These are phyloP conservation scores for Euphorbia celastroides DNA, from an alignment of 441 rosid species.

Conservation along the genomic window DNA sequence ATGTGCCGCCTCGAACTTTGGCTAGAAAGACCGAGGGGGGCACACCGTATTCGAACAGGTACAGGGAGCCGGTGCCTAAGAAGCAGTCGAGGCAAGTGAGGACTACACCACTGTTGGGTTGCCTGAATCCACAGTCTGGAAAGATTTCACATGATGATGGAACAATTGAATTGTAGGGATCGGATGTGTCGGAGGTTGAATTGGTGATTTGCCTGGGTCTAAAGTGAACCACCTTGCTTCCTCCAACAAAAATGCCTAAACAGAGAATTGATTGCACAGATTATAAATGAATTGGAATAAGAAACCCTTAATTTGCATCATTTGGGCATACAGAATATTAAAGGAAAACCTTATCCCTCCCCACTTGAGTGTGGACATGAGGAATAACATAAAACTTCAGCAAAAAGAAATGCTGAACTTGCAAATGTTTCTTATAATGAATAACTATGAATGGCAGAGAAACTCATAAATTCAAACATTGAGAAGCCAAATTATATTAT, in stretches of 20 bases:
- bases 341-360: too few relatives aligned
- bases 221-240: conserved; percentile 96
- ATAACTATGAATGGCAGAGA: background rate
- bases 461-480: background rate
- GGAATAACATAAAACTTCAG: background rate
- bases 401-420: background rate
- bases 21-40: conserved; percentile 68
- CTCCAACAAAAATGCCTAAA: conserved; percentile 86
- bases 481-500: background rate
- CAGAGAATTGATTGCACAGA: too few relatives aligned
- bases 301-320: too few relatives aligned
- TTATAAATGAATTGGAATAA: too few relatives aligned
- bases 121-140: conserved; percentile 96
- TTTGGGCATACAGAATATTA: too few relatives aligned
- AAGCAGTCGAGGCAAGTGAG: conserved; percentile 92
- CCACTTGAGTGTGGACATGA: too few relatives aligned
- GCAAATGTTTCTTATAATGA: background rate
- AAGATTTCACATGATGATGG: conserved; percentile 56
- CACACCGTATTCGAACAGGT: conserved; percentile 81
- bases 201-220: conserved; percentile 50
- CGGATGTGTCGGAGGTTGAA: conserved; percentile 33
- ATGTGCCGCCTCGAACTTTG: conserved; percentile 88
- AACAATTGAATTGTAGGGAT: conserved; percentile 31
- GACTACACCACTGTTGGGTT: conserved; percentile 73
- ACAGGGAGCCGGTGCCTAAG: conserved; percentile 63